Conservation (phyloP, 164 flowering plant species). For the Aristolochia californica region DNA sequence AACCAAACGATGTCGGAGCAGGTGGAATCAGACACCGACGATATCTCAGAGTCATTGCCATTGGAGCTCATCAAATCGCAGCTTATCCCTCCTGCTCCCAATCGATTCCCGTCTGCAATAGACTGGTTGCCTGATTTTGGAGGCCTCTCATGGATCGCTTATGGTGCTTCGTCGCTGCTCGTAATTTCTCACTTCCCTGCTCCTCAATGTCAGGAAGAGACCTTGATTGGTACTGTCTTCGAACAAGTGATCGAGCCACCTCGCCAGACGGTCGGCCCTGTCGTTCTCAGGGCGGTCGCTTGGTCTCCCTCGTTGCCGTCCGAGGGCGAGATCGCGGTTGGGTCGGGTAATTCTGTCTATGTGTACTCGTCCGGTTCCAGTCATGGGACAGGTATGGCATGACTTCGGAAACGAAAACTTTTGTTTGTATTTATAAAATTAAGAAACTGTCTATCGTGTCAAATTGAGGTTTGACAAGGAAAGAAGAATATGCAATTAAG, state of each 20-base stretch:
- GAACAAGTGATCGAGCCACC: slow-evolving; percentile 69
- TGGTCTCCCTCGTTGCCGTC: slow-evolving; percentile 52
- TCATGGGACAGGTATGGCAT: slow-evolving; percentile 23
- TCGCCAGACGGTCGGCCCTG: slow-evolving; percentile 12
- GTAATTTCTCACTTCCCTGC: slow-evolving; percentile 87
- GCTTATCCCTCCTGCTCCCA: slow-evolving; percentile 55
- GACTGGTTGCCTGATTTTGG: slow-evolving; percentile 65
- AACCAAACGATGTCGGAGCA: not conserved
- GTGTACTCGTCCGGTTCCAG: slow-evolving; percentile 32
- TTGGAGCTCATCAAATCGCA: slow-evolving; percentile 53
- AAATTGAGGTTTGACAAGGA: not conserved
- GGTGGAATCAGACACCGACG: not conserved
- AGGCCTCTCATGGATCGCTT: slow-evolving; percentile 85
- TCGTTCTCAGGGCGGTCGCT: slow-evolving; percentile 32
- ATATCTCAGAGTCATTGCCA: slow-evolving; percentile 25
- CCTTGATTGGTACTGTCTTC: slow-evolving; percentile 51
- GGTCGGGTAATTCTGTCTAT: slow-evolving; percentile 39
- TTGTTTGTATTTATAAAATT: not conserved
- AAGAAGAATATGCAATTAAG: not conserved
- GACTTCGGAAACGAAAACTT: not conserved
- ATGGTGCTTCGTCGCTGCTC: slow-evolving; percentile 75
- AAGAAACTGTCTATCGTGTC: not conserved
- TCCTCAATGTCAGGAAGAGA: slow-evolving; percentile 39
- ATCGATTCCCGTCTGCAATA: slow-evolving; percentile 27
- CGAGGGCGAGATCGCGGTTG: slow-evolving; percentile 67